These are phyloP conservation scores for Fusarium metavorans DNA, from an alignment of 2,329 filamentous ascomycete genomes.

Conservation along the genomic window DNA sequence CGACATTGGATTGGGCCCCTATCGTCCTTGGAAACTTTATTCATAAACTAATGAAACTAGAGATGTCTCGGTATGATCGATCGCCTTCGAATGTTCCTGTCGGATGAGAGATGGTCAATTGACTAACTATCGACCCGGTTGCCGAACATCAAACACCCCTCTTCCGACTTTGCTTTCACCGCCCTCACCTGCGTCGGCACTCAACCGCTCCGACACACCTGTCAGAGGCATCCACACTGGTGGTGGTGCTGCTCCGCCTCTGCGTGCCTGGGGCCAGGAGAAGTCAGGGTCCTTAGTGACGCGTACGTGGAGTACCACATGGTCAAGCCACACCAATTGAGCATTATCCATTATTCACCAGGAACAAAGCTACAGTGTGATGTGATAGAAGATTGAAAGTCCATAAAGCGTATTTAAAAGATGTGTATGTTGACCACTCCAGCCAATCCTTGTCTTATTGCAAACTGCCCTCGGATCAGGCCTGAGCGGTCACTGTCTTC, in stretches of 20 bases:
- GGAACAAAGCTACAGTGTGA: background rate
- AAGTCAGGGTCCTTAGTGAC: background rate
- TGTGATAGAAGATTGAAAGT: background rate
- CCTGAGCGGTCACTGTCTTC: background rate
- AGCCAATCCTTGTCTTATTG: background rate
- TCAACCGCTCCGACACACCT: constrained; percentile 61
- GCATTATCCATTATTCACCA: background rate
- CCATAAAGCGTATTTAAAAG: background rate
- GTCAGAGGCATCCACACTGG: constrained; percentile 63
- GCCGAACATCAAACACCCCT: constrained; percentile 38
- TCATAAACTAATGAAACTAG: background rate
- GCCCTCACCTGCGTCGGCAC: constrained; percentile 62
- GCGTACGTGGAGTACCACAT: background rate
- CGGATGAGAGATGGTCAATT: background rate
- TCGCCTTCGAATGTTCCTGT: background rate
- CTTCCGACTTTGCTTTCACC: constrained; percentile 61
- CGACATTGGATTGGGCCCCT: background rate
- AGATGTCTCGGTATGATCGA: background rate
- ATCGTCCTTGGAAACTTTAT: background rate
- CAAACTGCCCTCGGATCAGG: background rate
- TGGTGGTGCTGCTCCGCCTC: constrained; percentile 66
- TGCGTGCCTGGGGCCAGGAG: constrained; percentile 67
- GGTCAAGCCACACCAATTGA: background rate
- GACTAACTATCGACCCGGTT: constrained; percentile 34
- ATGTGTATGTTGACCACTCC: background rate